phyloP scores from a whole-genome alignment of 2,329 filamentous ascomycete genomes.

The Penicillium freii region DNA sequence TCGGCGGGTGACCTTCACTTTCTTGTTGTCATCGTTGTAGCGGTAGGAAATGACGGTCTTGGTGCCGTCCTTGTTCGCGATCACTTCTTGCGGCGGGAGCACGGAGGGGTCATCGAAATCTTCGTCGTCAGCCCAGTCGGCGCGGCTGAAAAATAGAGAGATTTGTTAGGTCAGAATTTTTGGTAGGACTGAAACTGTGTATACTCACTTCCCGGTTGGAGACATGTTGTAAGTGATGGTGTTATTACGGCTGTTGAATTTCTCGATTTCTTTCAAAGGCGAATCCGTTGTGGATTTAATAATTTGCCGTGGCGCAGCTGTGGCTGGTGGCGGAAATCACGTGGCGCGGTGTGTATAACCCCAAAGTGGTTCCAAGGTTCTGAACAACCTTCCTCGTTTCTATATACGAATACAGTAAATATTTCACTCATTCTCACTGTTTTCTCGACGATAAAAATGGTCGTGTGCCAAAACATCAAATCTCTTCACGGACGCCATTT shows the following conservation, averaged over 20 bases:
- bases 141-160: slow-evolving; percentile 46
- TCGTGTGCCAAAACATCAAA: neutral
- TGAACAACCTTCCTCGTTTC: neutral
- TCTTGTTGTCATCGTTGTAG: slow-evolving; percentile 89
- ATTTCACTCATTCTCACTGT: neutral
- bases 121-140: slow-evolving; percentile 92
- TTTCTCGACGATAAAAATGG: neutral
- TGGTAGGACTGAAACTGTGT: neutral
- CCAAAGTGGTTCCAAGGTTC: neutral
- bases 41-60: slow-evolving; percentile 91
- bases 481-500: neutral
- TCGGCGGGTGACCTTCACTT: slow-evolving; percentile 94
- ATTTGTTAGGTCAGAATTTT: slow-evolving; percentile 16
- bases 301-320: slow-evolving; percentile 35
- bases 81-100: slow-evolving; percentile 83
- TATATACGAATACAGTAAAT: neutral
- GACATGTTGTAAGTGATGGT: slow-evolving; percentile 44
- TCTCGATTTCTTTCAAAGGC: slow-evolving; percentile 42
- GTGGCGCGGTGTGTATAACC: slow-evolving; percentile 6
- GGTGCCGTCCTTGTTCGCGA: slow-evolving; percentile 96
- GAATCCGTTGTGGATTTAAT: slow-evolving; percentile 46
- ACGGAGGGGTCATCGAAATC: slow-evolving; percentile 80
- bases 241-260: slow-evolving; percentile 36
- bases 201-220: slow-evolving; percentile 47
- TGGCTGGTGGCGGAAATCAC: slow-evolving; percentile 34